phyloP scores from a whole-genome alignment of 2,329 filamentous ascomycete species.

The Monosporascus sp. region DNA sequence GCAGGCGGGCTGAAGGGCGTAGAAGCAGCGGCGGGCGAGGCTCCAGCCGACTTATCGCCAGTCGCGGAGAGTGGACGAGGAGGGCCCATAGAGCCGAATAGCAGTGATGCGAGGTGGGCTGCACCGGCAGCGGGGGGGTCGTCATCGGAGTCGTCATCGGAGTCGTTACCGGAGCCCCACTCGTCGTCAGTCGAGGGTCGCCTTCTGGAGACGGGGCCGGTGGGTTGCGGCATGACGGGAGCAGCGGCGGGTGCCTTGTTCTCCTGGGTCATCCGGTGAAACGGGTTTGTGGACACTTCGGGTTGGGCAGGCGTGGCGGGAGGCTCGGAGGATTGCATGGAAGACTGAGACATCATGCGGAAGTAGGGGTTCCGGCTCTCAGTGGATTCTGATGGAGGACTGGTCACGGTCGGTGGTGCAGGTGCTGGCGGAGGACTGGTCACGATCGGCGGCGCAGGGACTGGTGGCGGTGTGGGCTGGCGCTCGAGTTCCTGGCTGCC shows the following conservation, averaged over 20 bases:
- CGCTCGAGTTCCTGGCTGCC: slow-evolving; percentile 51
- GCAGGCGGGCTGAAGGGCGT: slow-evolving; percentile 29
- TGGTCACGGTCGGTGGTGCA: slow-evolving; percentile 45
- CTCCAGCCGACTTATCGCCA: slow-evolving; percentile 57
- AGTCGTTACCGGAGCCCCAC: slow-evolving; percentile 78
- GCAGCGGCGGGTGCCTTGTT: slow-evolving; percentile 39
- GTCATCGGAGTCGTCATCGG: slow-evolving; percentile 72
- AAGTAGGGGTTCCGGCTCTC: slow-evolving; percentile 96
- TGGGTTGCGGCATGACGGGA: slow-evolving; percentile 38
- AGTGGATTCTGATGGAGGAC: slow-evolving; percentile 51
- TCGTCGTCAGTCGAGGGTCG: slow-evolving; percentile 58
- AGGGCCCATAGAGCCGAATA: slow-evolving; percentile 96
- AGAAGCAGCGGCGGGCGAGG: slow-evolving; percentile 35
- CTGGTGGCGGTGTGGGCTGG: slow-evolving; percentile 45
- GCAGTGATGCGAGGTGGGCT: slow-evolving; percentile 86
- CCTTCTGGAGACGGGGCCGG: slow-evolving; percentile 48
- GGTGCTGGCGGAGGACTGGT: slow-evolving; percentile 41
- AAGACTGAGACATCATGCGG: slow-evolving; percentile 73
- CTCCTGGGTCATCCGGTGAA: slow-evolving; percentile 78
- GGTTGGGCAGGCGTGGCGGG: slow-evolving; percentile 42
- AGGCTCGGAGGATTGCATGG: slow-evolving; percentile 32
- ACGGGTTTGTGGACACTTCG: slow-evolving; percentile 84
- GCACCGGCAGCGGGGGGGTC: slow-evolving; percentile 77
- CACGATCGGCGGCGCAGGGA: slow-evolving; percentile 41
- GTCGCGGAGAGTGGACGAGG: slow-evolving; percentile 81